Percentiles rank a stretch among this genome's conserved stretches.
Conservation (phyloP, 1,284 basidiomycete genomes). For the Fomitopsis pinicola region DNA sequence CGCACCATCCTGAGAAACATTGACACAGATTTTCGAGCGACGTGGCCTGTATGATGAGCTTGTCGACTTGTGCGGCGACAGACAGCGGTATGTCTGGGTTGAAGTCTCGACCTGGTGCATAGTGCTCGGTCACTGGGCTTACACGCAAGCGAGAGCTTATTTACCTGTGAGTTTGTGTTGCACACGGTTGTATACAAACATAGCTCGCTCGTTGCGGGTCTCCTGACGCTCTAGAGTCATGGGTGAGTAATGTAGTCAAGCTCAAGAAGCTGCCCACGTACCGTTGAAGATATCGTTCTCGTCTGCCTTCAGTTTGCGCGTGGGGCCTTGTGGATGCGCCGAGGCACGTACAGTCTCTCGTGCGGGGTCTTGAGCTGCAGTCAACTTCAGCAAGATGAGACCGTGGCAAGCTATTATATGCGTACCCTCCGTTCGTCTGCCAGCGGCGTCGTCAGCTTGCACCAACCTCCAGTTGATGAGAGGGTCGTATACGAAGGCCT, state of each 20-base stretch:
- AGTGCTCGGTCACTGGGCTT: conserved; percentile 2
- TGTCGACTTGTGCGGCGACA: conserved; percentile 82
- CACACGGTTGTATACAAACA: conserved; percentile 90
- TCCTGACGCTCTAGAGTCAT: conserved; percentile 62
- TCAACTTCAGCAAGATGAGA: conserved; percentile 17
- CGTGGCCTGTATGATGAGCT: conserved; percentile 87
- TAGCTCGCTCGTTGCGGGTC: conserved; percentile 84
- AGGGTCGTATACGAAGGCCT: conserved; percentile 91
- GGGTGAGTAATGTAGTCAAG: conserved; percentile 6
- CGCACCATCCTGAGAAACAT: conserved; percentile 92
- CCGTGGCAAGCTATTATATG: background rate
- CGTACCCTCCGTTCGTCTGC: conserved; percentile 57
- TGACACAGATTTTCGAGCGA: conserved; percentile 92
- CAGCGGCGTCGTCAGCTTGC: conserved; percentile 63
- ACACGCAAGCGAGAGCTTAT: conserved; percentile 16
- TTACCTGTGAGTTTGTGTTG: conserved; percentile 88
- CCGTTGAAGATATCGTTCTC: conserved; percentile 83
- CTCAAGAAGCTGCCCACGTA: conserved; percentile 22
- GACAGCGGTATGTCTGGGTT: conserved; percentile 73
- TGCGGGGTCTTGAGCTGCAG: background rate
- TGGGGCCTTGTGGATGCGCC: conserved; percentile 72
- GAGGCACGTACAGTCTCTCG: conserved; percentile 59
- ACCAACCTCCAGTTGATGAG: conserved; percentile 86
- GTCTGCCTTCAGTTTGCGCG: conserved; percentile 72
- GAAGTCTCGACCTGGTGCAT: conserved; percentile 75